Percentiles rank a stretch among this genome's conserved stretches.
phyloP scores from a whole-genome alignment of 148 eudicot genomes.

The Hydrangea macrophylla region DNA sequence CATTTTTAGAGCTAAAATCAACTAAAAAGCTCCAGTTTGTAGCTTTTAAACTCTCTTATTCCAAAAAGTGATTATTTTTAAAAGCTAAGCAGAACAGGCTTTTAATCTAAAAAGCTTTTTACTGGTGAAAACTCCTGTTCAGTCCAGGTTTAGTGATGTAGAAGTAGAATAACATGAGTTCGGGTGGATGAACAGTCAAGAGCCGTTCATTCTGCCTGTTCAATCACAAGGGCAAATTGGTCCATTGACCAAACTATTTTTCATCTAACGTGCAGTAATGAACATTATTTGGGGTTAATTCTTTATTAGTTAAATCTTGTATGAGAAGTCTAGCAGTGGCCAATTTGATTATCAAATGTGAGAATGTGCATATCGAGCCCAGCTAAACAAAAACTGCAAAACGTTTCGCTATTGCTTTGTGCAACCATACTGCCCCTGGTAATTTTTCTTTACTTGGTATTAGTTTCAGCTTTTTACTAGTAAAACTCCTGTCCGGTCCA shows the following conservation, averaged over 20 bases:
- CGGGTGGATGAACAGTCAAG: neutral
- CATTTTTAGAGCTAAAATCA: too few relatives aligned
- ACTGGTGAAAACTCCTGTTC: neutral
- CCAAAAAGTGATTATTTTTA: too few relatives aligned
- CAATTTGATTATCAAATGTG: neutral
- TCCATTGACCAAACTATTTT: neutral
- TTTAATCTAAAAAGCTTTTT: too few relatives aligned
- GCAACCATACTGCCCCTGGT: too few relatives aligned
- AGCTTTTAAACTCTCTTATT: too few relatives aligned
- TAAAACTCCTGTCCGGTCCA: too few relatives aligned
- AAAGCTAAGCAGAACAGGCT: too few relatives aligned
- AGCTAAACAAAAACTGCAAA: too few relatives aligned
- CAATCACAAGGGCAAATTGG: neutral
- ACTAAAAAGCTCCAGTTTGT: too few relatives aligned
- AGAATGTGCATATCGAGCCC: neutral
- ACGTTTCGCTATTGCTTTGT: too few relatives aligned
- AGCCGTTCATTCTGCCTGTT: neutral
- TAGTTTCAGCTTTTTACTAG: too few relatives aligned
- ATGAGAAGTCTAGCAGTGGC: neutral
- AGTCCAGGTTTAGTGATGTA: neutral
- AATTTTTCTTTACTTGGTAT: too few relatives aligned
- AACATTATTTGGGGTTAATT: neutral
- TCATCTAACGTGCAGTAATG: neutral
- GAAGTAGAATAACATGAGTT: neutral
- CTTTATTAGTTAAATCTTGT: neutral